Percentiles rank a stretch among this genome's conserved stretches.
Conservation (phyloP, 257 asterid species). For the Anisodus acutangulus region DNA sequence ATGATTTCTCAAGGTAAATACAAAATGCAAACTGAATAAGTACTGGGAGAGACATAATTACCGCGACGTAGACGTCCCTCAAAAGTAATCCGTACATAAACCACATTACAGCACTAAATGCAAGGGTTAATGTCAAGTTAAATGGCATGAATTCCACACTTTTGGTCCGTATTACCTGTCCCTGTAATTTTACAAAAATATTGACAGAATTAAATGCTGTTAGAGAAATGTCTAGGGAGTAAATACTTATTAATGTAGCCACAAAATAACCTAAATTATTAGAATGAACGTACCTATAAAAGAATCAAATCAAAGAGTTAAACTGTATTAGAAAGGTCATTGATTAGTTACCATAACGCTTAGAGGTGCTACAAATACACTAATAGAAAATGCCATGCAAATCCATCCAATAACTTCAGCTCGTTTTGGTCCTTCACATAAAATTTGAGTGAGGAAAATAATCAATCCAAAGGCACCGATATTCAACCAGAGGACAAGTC, state of each 20-base stretch:
- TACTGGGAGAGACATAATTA: slow-evolving; percentile 32
- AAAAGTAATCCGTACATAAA: slow-evolving; percentile 63
- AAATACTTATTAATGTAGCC: no score
- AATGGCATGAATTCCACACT: slow-evolving; percentile 82
- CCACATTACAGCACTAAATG: slow-evolving; percentile 74
- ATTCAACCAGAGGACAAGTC: slow-evolving; percentile 42
- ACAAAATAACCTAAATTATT: background rate
- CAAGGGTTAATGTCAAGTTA: slow-evolving; percentile 63
- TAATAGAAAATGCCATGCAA: slow-evolving; percentile 49
- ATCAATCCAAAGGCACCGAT: slow-evolving; percentile 52
- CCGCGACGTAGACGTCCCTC: slow-evolving; percentile 56
- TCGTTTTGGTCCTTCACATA: slow-evolving; percentile 45
- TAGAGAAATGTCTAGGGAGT: background rate
- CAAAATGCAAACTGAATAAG: no score
- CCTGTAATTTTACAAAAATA: slow-evolving; percentile 37
- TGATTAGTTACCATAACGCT: slow-evolving; percentile 54
- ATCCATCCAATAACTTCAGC: slow-evolving; percentile 62
- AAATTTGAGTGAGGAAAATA: slow-evolving; percentile 44
- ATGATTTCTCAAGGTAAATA: no score
- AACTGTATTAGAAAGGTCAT: background rate
- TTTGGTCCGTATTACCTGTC: slow-evolving; percentile 59
- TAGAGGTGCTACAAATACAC: slow-evolving; percentile 68
- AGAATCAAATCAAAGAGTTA: background rate
- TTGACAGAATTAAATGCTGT: background rate
- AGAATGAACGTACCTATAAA: background rate